Evolutionary conservation across 257 asterid genomes (phyloP).

Genomic region (Petunia axillaris): DNA sequence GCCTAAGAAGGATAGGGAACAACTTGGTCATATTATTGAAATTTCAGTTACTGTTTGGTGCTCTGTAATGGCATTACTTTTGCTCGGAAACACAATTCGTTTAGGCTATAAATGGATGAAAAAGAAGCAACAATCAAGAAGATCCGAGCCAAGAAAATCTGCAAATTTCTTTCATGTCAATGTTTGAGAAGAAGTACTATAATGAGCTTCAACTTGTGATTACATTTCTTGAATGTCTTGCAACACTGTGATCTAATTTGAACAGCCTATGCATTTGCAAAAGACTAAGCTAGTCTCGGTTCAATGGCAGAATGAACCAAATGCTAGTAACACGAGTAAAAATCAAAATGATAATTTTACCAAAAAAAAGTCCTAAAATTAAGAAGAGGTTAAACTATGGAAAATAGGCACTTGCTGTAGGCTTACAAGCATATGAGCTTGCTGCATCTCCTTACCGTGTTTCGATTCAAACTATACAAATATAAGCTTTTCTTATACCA

Average conservation of each 20-base stretch:
- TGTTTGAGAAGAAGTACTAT: neutral
- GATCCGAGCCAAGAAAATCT: neutral
- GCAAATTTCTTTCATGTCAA: neutral
- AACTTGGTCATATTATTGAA: neutral
- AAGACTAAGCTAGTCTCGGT: neutral
- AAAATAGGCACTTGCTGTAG: too few species aligned
- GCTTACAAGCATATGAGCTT: too few species aligned
- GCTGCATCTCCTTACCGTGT: too few species aligned
- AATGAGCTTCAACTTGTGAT: neutral
- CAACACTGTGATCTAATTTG: neutral
- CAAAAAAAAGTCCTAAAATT: too few species aligned
- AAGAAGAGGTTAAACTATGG: too few species aligned
- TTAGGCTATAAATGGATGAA: slow-evolving; percentile 20
- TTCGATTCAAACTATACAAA: too few species aligned
- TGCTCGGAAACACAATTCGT: slow-evolving; percentile 39
- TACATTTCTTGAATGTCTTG: too few species aligned
- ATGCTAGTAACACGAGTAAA: too few species aligned
- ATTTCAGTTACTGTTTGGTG: slow-evolving; percentile 37
- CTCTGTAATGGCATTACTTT: slow-evolving; percentile 33
- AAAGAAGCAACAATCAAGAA: slow-evolving; percentile 2
- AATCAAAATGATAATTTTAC: too few species aligned
- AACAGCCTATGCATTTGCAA: neutral
- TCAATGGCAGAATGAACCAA: too few species aligned
- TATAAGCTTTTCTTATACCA: too few species aligned
- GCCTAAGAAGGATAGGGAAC: neutral